Conservation (phyloP, 2,329 filamentous ascomycete species). For the Botrytis sinoallii region DNA sequence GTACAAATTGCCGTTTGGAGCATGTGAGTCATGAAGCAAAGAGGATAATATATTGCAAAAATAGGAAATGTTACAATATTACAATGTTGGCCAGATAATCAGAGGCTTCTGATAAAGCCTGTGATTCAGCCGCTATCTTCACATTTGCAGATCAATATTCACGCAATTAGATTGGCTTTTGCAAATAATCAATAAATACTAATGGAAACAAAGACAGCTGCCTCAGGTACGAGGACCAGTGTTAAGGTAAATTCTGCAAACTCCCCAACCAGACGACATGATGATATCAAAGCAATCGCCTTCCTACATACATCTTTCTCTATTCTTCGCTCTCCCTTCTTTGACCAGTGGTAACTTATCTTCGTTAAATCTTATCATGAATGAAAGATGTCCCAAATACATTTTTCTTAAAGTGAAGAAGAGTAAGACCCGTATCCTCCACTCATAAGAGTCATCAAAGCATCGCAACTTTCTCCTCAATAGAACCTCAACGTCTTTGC, state of each 20-base stretch:
- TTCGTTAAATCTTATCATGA: not conserved
- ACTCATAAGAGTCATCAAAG: too few species aligned
- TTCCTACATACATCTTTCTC: not conserved
- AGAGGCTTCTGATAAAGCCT: not conserved
- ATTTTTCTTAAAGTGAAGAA: not conserved
- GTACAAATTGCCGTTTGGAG: not conserved
- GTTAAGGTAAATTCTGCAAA: not conserved
- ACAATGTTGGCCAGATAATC: not conserved
- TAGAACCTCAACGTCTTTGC: too few species aligned
- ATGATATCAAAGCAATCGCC: not conserved
- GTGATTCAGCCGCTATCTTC: not conserved
- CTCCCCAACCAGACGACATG: not conserved
- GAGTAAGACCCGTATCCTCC: accelerated
- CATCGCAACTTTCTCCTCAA: not conserved
- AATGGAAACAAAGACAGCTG: not conserved
- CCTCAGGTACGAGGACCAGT: not conserved
- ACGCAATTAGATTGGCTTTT: not conserved
- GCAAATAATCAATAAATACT: not conserved
- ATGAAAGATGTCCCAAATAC: not conserved
- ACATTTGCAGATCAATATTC: not conserved
- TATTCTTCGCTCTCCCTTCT: not conserved
- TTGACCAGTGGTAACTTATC: too few species aligned
- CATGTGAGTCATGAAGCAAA: not conserved
- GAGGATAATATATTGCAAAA: not conserved
- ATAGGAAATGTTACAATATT: not conserved